phyloP scores from a whole-genome alignment of 2,329 filamentous ascomycete species.

The Alternaria conjuncta region DNA sequence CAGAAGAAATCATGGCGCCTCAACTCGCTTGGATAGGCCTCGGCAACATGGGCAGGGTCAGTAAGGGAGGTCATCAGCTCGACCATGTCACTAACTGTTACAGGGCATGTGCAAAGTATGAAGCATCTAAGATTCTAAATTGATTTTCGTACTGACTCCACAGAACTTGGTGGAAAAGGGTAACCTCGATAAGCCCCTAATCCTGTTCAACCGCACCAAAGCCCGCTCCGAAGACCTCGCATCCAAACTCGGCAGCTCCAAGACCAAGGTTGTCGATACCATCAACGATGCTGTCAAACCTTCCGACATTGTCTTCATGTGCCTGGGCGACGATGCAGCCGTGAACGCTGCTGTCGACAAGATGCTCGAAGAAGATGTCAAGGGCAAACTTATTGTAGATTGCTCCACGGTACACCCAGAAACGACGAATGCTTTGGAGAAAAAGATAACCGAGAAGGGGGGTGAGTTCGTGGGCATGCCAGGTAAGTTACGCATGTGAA shows the following conservation, averaged over 20 bases:
- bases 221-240: constrained; percentile 70
- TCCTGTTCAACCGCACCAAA: constrained; percentile 80
- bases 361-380: constrained; percentile 63
- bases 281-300: constrained; percentile 70
- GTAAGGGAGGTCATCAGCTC: constrained; percentile 33
- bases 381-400: constrained; percentile 81
- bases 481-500: constrained; percentile 39
- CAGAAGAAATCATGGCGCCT: constrained; percentile 46
- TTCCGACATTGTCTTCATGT: constrained; percentile 82
- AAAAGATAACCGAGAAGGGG: constrained; percentile 63
- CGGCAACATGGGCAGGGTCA: constrained; percentile 84
- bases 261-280: constrained; percentile 68
- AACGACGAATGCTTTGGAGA: constrained; percentile 71
- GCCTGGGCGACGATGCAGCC: constrained; percentile 78
- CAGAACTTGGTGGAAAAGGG: constrained; percentile 84
- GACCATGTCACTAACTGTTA: constrained; percentile 4
- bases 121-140: no score
- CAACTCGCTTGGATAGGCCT: constrained; percentile 80
- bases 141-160: background rate
- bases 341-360: constrained; percentile 67
- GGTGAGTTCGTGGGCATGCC: constrained; percentile 78
- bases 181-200: constrained; percentile 70
- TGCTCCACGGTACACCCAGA: constrained; percentile 89
- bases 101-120: constrained; percentile 73
- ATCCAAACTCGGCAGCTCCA: constrained; percentile 64